Evolutionary conservation across 306 rosid species (phyloP).

Genomic region (Albizia julibrissin): DNA sequence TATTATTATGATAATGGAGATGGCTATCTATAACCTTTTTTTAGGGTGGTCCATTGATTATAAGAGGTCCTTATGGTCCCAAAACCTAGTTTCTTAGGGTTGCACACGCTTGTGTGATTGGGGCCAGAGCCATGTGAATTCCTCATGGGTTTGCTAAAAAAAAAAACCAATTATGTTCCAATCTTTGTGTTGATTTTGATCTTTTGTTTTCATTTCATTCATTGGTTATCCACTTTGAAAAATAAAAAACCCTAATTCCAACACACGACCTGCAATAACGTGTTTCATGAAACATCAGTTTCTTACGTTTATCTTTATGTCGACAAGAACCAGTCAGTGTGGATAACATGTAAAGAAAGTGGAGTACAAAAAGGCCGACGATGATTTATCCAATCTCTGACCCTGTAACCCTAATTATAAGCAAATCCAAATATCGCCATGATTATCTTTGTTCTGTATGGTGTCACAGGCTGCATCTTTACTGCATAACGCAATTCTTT

Average conservation of each 20-base stretch:
- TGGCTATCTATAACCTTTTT: slow-evolving; percentile 6
- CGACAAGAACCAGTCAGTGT: background rate
- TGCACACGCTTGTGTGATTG: slow-evolving; percentile 9
- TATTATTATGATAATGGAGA: background rate
- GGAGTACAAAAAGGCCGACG: background rate
- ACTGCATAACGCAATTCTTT: background rate
- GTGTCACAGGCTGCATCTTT: background rate
- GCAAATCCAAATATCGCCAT: background rate
- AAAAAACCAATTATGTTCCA: background rate
- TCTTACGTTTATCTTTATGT: background rate
- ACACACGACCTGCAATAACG: background rate
- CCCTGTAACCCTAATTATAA: background rate
- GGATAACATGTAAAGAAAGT: background rate
- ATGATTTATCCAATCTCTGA: no score
- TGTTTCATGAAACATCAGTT: slow-evolving; percentile 4
- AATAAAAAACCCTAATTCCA: background rate
- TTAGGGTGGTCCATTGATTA: slow-evolving; percentile 46
- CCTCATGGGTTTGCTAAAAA: slow-evolving; percentile 35
- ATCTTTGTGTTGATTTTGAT: slow-evolving; percentile 2
- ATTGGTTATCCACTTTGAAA: background rate
- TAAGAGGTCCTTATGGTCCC: slow-evolving; percentile 49
- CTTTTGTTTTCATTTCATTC: background rate
- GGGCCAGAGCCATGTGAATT: slow-evolving; percentile 52
- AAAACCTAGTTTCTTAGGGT: slow-evolving; percentile 7
- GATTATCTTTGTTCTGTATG: background rate